Base-by-base conservation (phyloP, 2,329 filamentous ascomycete species). In the Fusarium nematophilum region DNA sequence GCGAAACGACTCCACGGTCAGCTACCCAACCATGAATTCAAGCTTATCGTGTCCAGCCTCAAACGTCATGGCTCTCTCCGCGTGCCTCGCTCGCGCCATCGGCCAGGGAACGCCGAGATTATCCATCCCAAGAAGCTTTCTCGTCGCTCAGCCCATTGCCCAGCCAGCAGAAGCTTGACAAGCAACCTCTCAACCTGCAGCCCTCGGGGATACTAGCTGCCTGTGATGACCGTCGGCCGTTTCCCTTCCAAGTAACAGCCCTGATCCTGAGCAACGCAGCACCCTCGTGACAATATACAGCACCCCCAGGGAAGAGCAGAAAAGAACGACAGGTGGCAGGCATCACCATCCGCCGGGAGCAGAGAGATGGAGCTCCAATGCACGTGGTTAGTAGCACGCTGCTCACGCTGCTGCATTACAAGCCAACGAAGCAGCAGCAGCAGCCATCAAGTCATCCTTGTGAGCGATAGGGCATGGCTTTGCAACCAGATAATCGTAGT, bases 41-140 rank as follows among this genome's bases (percentile, higher is more conserved):
- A 57, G 27, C 60, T 64, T 64, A 63, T 59, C 64, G 25, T 34
- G 27, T 25, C 33, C 14, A 48, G 27, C 48, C 59, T 53, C 34
- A 46, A 46, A n/a, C n/a, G n/a, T n/a, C n/a, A n/a, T n/a, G n/a
- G n/a, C n/a, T n/a, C n/a, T n/a, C n/a, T n/a, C n/a, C n/a, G n/a
- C n/a, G n/a, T n/a, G n/a, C n/a, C n/a, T n/a, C n/a, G n/a, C n/a
- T n/a, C n/a, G n/a, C n/a, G n/a, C n/a, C n/a, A n/a, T n/a, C n/a
- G n/a, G n/a, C n/a, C n/a, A n/a, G n/a, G n/a, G n/a, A n/a, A n/a
- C n/a, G n/a, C n/a, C n/a, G n/a, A n/a, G n/a, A n/a, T n/a, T n/a
- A n/a, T n/a, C n/a, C n/a, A n/a, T n/a, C n/a, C n/a, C n/a, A n/a
- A n/a, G n/a, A n/a, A n/a, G n/a, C n/a, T n/a, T n/a, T n/a, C n/a